Evolutionary conservation across 208 protist genomes (phyloP), one percentile per base, ranked within the genome.

Genomic region (Leishmania turanica): DNA sequence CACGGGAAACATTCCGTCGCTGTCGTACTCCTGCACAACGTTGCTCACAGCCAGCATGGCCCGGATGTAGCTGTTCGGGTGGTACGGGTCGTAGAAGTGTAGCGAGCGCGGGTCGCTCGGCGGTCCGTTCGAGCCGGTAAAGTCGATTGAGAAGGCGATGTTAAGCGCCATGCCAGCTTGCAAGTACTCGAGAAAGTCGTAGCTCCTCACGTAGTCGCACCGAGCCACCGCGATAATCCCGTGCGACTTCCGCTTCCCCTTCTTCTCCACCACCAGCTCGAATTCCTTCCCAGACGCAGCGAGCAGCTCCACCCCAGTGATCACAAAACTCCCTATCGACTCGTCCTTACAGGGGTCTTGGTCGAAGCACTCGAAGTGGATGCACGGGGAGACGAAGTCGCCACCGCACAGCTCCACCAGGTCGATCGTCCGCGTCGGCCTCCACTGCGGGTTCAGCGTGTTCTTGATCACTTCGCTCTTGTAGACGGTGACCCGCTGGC

Each of bases 71-170:
- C 88, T 66, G 81, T 89, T 91, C 51, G 83, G 86, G 21, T 60
- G 64, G 27, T 37, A 7, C 47, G 81, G 84, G 72, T 78, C 34
- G 56, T 83, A 85, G 81, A 89, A 91, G 83, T 96, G 93, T 66
- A 96, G 84, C 60, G 90, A 95, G 72, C 72, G 58, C 72, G 90
- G 88, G 34, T 88, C 80, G 24, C 56, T 60, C 66, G 88, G 86
- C 40, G 90, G 73, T 0, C 89, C 87, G 77, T 96, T 97, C 49
- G 86, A 92, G 2, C 77, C 86, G 2, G 90, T 96, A 77, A 97
- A 96, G 80, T 97, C 93, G 65, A 97, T 91, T 24, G 86, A 92
- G 74, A 96, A 85, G 66, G 84, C 83, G 19, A 96, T 81, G 54
- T 91, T 92, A 27, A 97, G 88, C 74, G 95, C 76, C 78, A 88